Evolutionary conservation across 805 yeast species (phyloP).

Genomic region (Brettanomyces anomalus): DNA sequence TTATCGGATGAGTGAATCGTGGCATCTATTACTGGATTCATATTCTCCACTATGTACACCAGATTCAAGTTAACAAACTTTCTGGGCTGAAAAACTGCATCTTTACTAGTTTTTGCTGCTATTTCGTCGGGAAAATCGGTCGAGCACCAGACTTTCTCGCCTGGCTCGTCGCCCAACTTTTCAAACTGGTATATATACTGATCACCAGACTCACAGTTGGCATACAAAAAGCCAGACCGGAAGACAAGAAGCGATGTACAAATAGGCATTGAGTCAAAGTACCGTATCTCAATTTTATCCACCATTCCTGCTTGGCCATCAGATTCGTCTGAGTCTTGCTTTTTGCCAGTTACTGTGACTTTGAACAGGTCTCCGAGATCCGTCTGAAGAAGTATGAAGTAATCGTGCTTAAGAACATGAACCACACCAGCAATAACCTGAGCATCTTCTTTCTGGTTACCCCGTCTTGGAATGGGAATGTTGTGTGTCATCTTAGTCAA

Average conservation of each 20-base stretch:
- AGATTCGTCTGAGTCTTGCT: conserved; percentile 27
- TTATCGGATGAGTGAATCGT: conserved; percentile 27
- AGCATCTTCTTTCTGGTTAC: conserved; percentile 11
- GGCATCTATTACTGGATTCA: conserved; percentile 47
- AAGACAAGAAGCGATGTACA: conserved; percentile 50
- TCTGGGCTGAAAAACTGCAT: conserved; percentile 22
- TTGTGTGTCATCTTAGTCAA: conserved; percentile 25
- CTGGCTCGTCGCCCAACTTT: conserved; percentile 50
- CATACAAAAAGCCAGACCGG: conserved; percentile 68
- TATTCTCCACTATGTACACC: conserved; percentile 38
- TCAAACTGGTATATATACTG: conserved; percentile 73
- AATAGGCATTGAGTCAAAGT: conserved; percentile 69
- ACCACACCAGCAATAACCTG: conserved; percentile 48
- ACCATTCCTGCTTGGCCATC: conserved; percentile 23
- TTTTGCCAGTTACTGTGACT: conserved; percentile 40
- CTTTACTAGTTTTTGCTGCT: conserved; percentile 18
- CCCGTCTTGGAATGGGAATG: conserved; percentile 51
- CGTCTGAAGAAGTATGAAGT: conserved; percentile 65
- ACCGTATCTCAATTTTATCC: conserved; percentile 40
- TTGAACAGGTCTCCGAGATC: conserved; percentile 71
- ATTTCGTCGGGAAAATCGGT: conserved; percentile 27
- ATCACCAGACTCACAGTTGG: conserved; percentile 53
- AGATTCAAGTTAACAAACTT: conserved; percentile 48
- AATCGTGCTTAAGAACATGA: conserved; percentile 55
- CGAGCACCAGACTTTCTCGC: conserved; percentile 27